These are phyloP conservation scores for Volvox carteri DNA, from an alignment of 163 green algal genomes.

Conservation along the genomic window DNA sequence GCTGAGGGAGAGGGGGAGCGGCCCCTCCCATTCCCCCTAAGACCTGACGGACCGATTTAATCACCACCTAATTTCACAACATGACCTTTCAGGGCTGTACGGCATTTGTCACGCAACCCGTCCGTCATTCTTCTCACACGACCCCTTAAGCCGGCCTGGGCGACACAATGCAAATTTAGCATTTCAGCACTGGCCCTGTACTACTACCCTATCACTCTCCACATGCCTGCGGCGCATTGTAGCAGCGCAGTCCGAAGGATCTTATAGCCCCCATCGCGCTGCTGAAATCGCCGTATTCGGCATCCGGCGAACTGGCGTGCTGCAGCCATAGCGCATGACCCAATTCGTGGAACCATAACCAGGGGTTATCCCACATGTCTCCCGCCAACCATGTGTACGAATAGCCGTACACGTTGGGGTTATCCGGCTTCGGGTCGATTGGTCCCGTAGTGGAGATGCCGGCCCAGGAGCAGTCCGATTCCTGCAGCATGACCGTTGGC, in stretches of 20 bases:
- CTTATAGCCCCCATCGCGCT: slow-evolving; percentile 8
- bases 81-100: too few relatives aligned
- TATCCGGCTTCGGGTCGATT: slow-evolving; percentile 7
- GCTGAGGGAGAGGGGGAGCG: too few relatives aligned
- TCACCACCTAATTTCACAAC: too few relatives aligned
- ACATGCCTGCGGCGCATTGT: slow-evolving; percentile 42
- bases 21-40: too few relatives aligned
- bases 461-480: slow-evolving; percentile 41
- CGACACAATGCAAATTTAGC: too few relatives aligned
- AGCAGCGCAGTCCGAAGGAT: slow-evolving; percentile 35
- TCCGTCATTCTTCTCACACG: too few relatives aligned
- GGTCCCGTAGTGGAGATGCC: slow-evolving; percentile 40
- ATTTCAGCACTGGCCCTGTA: too few relatives aligned
- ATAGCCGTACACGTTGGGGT: slow-evolving; percentile 12
- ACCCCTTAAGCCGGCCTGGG: not conserved
- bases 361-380: slow-evolving; percentile 29
- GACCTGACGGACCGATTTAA: too few relatives aligned
- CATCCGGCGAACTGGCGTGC: slow-evolving; percentile 22
- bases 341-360: slow-evolving; percentile 52
- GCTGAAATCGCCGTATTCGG: slow-evolving; percentile 44
- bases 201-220: not conserved
- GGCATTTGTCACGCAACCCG: too few relatives aligned
- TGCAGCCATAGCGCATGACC: slow-evolving; percentile 41
- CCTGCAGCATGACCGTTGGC: too few relatives aligned
- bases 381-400: slow-evolving; percentile 39